Evolutionary conservation across 164 flowering plant genomes (phyloP), one percentile per base, ranked within the genome.

Genomic region (Malania oleifera): DNA sequence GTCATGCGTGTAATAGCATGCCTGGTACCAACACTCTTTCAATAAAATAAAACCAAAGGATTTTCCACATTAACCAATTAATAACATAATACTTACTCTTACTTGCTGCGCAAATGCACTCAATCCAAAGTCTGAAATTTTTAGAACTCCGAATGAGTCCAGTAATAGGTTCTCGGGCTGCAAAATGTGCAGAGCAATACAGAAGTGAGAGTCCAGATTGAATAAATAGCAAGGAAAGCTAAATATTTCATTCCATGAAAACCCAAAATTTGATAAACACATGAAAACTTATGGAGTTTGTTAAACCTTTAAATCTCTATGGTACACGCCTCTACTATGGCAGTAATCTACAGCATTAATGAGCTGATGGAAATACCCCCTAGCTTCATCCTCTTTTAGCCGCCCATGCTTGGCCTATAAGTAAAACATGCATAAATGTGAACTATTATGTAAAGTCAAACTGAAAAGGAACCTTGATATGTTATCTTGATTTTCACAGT

Each of bases 271-370:
- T 38, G 2, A 14, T 1, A 35, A 56, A 24, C 13, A 46, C 14
- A 37, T 25, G 34, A 19, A 35, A 23, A 5, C 22, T 18, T 43
- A 17, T 17, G 26, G 48, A 67, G 49, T 10, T 39, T 2, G 43
- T 22, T 20, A 26, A 31, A 89, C 97, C 95, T 90, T 90, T 70
- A 87, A 75, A 70, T 90, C 97, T 65, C 95, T 74, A 47, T 90
- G 95, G 70, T 73, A 87, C 1, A 87, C 89, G 22, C 97, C 97
- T 76, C 97, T 71, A 64, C 95, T 87, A 40, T 90, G 95, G 69
- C 95, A 87, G 54, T 82, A 90, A 75, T 90, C 95, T 6, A 90
- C 89, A 37, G 95, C 89, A 73, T 86, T 80, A 51, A 89, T 83
- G 39, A 84, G 87, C 73, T 89, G 97, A 49, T 90, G 97, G 72